Base-by-base conservation (phyloP, 257 asterid genomes). In the Capsicum pubescens region DNA sequence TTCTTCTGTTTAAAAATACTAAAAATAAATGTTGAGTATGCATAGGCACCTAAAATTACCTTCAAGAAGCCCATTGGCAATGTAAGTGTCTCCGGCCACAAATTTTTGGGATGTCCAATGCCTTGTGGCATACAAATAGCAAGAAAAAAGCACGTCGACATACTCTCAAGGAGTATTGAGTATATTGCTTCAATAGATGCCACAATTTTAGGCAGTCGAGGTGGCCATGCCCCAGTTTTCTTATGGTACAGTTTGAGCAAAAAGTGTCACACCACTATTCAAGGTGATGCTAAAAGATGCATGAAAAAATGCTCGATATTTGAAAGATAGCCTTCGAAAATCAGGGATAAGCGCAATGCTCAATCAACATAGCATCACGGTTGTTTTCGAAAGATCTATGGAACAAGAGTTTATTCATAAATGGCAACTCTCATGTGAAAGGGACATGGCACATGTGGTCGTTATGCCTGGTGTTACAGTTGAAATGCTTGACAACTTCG, bases 31-130 rank as follows among this genome's bases (percentile, higher is more conserved):
- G 16, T 44, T 36, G 63, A 64, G 54, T 88, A 70, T 92, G 32
- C 32, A 74, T 92, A 95, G 98, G 98, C 98, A 84, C 98, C 98
- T 17, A 93, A 93, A 84, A 97, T 95, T 36, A 50, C 90, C 48
- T 95, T 92, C 92, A 92, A 91, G 90, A 95, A 95, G 90, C 93
- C 96, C 32, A 95, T 95, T 59, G 98, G 98, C 77, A 95, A 98
- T 71, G 95, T 93, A 48, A 95, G 98, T 63, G 98, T 95, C 55
- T 93, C 98, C 8, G 98, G 97, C 44, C 98, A 95, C 90, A 95
- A 95, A 89, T 92, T 95, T 39, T 97, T 93, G 67, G 98, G 98
- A 39, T 95, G 98, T 89, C 97, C 98, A 67, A 95, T 95, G 98
- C 98, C 98, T 42, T 95, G 98, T 82, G 98, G 98, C 57, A 92